phyloP scores from a whole-genome alignment of 2,329 filamentous ascomycete genomes.

The Fusarium lyarnte region DNA sequence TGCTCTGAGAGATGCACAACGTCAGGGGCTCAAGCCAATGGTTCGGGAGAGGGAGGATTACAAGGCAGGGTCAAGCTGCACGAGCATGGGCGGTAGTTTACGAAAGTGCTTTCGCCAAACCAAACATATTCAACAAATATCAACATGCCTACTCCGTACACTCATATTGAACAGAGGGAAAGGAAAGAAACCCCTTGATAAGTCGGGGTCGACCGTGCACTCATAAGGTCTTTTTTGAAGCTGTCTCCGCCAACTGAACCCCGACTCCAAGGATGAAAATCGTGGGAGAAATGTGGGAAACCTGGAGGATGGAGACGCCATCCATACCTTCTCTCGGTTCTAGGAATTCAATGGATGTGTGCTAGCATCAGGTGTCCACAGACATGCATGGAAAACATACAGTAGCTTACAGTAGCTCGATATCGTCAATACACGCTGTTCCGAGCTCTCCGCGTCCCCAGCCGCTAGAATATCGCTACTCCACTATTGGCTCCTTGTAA shows the following conservation, averaged over 20 bases:
- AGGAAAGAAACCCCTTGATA: background rate
- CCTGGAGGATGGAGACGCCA: constrained; percentile 5
- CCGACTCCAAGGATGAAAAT: background rate
- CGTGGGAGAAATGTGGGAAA: constrained; percentile 20
- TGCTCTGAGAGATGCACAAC: constrained; percentile 26
- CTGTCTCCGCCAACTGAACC: constrained; percentile 1
- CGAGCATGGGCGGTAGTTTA: constrained; percentile 8
- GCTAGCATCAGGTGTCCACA: constrained; percentile 31
- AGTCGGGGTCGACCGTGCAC: background rate
- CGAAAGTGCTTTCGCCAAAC: background rate
- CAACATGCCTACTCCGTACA: background rate
- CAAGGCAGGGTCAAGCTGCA: constrained; percentile 13
- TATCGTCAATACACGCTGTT: background rate
- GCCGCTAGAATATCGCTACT: constrained; percentile 40
- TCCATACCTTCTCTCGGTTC: constrained; percentile 13
- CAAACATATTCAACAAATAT: background rate
- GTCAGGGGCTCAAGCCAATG: constrained; percentile 40
- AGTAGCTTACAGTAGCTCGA: constrained; percentile 22
- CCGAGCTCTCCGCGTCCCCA: constrained; percentile 33
- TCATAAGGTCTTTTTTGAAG: background rate
- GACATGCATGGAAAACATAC: constrained; percentile 22
- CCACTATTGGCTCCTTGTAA: constrained; percentile 39
- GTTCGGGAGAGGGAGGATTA: constrained; percentile 27
- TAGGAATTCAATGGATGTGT: background rate
- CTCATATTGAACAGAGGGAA: background rate